Conservation (phyloP, 257 asterid species). For the Nyctanthes arbortristis region DNA sequence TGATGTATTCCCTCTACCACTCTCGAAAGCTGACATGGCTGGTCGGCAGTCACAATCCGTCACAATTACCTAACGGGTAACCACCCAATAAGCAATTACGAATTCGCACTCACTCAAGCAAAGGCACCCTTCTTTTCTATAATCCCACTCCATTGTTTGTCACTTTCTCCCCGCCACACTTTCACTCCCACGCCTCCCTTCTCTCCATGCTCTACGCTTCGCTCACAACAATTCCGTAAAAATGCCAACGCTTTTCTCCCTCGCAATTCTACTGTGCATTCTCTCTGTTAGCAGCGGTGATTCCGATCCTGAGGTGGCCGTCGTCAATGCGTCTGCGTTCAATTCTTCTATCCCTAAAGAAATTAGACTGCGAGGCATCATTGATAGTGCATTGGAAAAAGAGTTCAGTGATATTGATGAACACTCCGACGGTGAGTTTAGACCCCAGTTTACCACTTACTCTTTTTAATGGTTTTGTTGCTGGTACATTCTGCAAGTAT, state of each 20-base stretch:
- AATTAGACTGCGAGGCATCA: slow-evolving; percentile 53
- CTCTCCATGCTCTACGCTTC: slow-evolving; percentile 12
- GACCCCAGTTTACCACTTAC: slow-evolving; percentile 23
- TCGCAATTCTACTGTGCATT: slow-evolving; percentile 29
- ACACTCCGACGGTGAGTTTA: slow-evolving; percentile 55
- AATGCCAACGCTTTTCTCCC: slow-evolving; percentile 28
- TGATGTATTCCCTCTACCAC: background rate
- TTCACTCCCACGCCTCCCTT: slow-evolving; percentile 15
- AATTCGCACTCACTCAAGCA: background rate
- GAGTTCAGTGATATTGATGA: slow-evolving; percentile 82
- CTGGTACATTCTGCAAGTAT: slow-evolving; percentile 12
- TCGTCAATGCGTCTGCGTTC: slow-evolving; percentile 30
- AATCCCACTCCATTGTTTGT: slow-evolving; percentile 8
- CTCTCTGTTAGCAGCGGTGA: slow-evolving; percentile 40
- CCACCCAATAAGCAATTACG: background rate
- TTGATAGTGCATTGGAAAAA: slow-evolving; percentile 70
- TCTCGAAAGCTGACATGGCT: background rate
- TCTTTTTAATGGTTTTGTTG: slow-evolving; percentile 18
- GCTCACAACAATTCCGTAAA: slow-evolving; percentile 11
- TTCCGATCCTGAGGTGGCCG: slow-evolving; percentile 28
- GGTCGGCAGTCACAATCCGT: background rate
- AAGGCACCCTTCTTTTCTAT: slow-evolving; percentile 20
- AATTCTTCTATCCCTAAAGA: slow-evolving; percentile 45
- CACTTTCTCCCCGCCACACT: slow-evolving; percentile 9
- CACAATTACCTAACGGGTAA: background rate